Evolutionary conservation across 257 asterid species (phyloP), one percentile per base, ranked within the genome.

Genomic region (Plectranthus barbatus): DNA sequence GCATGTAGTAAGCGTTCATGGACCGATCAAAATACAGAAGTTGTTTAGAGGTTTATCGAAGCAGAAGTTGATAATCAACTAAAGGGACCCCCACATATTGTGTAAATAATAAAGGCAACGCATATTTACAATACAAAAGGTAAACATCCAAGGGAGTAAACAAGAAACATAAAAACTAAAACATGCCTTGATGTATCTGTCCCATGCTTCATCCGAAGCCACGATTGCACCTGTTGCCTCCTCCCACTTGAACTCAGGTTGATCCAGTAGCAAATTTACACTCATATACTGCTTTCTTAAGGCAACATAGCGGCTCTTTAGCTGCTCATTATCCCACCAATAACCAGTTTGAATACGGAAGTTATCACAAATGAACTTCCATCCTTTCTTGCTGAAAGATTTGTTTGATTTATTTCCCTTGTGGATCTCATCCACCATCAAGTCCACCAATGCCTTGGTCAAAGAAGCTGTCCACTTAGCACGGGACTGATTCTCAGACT

Each of bases 191-290:
- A 76, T 77, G 65, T 86, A 86, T 74, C 62, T 69, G 24, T 82
- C 83, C 96, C 96, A 88, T 46, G 90, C 83, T 76, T 84, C 88
- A 24, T 88, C 81, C 6, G 80, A 72, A 21, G 93, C 93, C n/a
- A 52, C 58, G 46, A 83, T 72, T 33, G 72, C 71, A 72, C 96
- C 85, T 3, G 90, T 82, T 64, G 81, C 21, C 64, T 82, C 90
- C 49, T 84, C 88, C 92, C 84, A 86, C 60, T 68, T 37, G 65
- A 88, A 86, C 70, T 77, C 90, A 40, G 78, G 76, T 49, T 79
- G 82, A 61, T 73, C 75, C 31, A 88, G 85, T 48, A 88, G 77
- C 67, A 69, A 37, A 11, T 79, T 59, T 20, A 79, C 80, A 61
- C 18, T 68, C 53, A 65, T 46, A 73, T 82, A 88, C 62, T 77